A percentile compares a stretch with the other conserved stretches of the same genome.
These are phyloP conservation scores for Leccinum subgranulosum DNA, from an alignment of 768 basidiomycete species.

Conservation along the genomic window DNA sequence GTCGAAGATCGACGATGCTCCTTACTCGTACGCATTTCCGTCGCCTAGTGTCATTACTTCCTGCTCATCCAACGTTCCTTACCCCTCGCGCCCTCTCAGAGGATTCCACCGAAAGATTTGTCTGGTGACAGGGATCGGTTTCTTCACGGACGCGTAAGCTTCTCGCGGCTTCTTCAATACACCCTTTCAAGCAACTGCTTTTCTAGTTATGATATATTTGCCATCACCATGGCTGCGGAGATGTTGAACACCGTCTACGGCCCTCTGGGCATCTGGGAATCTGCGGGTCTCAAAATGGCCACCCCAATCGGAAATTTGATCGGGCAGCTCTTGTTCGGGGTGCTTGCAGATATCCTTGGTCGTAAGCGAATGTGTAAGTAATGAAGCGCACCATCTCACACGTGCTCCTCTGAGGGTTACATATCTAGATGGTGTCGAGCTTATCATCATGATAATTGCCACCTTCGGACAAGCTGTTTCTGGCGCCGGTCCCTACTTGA, in stretches of 20 bases:
- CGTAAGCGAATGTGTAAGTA: conserved; percentile 73
- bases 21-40: not conserved
- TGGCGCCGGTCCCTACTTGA: conserved; percentile 56
- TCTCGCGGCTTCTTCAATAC: not conserved
- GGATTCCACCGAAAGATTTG: conserved; percentile 81
- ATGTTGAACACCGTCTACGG: conserved; percentile 82
- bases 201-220: conserved; percentile 69
- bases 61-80: not conserved
- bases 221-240: conserved; percentile 75
- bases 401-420: not conserved
- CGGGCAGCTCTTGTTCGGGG: conserved; percentile 74
- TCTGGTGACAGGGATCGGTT: conserved; percentile 69
- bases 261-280: conserved; percentile 40
- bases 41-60: not conserved
- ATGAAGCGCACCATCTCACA: not conserved
- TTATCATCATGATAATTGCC: conserved; percentile 73
- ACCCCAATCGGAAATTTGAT: conserved; percentile 70
- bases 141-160: conserved; percentile 79
- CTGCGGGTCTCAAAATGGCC: conserved; percentile 71
- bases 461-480: conserved; percentile 79
- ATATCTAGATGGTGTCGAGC: conserved; percentile 40
- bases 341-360: conserved; percentile 69
- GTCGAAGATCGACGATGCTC: not conserved
- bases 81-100: conserved; percentile 29
- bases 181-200: not conserved